phyloP scores from a whole-genome alignment of 495 filamentous ascomycete species.

The Aspergillus indologenus region DNA sequence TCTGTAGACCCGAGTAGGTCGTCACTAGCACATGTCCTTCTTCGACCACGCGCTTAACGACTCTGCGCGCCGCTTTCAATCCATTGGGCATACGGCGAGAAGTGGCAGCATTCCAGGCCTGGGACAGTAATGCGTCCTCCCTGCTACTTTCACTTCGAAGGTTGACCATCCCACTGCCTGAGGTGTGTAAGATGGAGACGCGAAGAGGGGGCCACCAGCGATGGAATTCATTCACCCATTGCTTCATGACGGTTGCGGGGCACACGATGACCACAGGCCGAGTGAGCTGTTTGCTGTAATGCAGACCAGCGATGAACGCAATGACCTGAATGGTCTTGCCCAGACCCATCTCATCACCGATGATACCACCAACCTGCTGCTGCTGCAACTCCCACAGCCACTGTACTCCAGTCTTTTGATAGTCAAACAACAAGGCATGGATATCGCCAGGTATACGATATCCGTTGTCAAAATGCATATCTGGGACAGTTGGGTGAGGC shows the following conservation, averaged over 20 bases:
- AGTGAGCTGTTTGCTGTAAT: slow-evolving; percentile 79
- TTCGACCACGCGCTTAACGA: slow-evolving; percentile 77
- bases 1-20: slow-evolving; percentile 89
- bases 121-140: slow-evolving; percentile 60
- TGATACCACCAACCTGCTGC: slow-evolving; percentile 86
- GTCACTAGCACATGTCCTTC: slow-evolving; percentile 92
- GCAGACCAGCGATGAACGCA: slow-evolving; percentile 83
- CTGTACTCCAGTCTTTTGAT: slow-evolving; percentile 91
- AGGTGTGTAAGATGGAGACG: slow-evolving; percentile 91
- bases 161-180: slow-evolving; percentile 93
- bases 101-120: slow-evolving; percentile 30
- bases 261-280: slow-evolving; percentile 87
- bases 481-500: slow-evolving; percentile 75
- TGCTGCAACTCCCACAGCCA: slow-evolving; percentile 95
- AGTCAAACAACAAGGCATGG: slow-evolving; percentile 84
- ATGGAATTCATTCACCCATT: slow-evolving; percentile 98
- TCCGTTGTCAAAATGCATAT: slow-evolving; percentile 68
- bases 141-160: slow-evolving; percentile 62
- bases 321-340: slow-evolving; percentile 96
- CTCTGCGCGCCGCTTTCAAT: slow-evolving; percentile 64
- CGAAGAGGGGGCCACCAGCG: slow-evolving; percentile 95
- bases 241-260: slow-evolving; percentile 88
- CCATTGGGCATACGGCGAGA: slow-evolving; percentile 43
- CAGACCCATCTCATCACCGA: slow-evolving; percentile 97
- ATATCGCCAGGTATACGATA: slow-evolving; percentile 87